Base-by-base conservation (phyloP, 2,329 filamentous ascomycete genomes). In the Clonostachys rhizophaga region DNA sequence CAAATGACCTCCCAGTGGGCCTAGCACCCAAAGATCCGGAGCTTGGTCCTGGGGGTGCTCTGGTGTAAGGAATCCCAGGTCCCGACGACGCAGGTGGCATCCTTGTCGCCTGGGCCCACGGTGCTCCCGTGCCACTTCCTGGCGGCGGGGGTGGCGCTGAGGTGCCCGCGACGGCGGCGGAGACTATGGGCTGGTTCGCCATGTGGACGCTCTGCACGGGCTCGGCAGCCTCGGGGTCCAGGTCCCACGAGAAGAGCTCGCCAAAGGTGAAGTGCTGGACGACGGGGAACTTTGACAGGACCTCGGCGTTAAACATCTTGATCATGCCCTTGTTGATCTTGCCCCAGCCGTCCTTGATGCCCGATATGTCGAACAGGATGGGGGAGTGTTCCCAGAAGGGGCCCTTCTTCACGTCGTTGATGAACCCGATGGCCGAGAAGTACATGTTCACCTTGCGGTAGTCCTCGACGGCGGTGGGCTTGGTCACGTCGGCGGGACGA, bases 281-380 rank as follows among this genome's bases (percentile, higher is more conserved):
- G 4, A 99, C 94, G 4, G 94, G 94, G 61, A 96, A 96, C 66
- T 99, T 99, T 37, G 88, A 89, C 13, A 99, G 75, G 4, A 99
- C 94, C 70, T 99, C 94, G 16, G 89, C 94, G 55, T 95, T 91
- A 71, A 92, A 99, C 94, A 99, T 99, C 69, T 97, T 99, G 59
- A 99, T 83, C 94, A 99, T 97, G 45, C 94, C 94, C 84, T 91
- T 91, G 68, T 99, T 97, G 60, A 99, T 96, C 73, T 99, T 99
- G 35, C 88, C 94, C 94, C 94, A 99, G n/a, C 94, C 89, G 48
- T 86, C 85, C 55, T 82, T 83, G 53, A 99, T 87, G 11, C 94
- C 94, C 1, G 90, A 95, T 40, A 99, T 90, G 64, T 99, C 91
- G 63, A 87, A 99, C 12, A 99, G 71, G 54, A 96, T 92, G 1